phyloP scores from a whole-genome alignment of 192 early-diverging fungal genomes.

The Entomortierella chlamydospora region DNA sequence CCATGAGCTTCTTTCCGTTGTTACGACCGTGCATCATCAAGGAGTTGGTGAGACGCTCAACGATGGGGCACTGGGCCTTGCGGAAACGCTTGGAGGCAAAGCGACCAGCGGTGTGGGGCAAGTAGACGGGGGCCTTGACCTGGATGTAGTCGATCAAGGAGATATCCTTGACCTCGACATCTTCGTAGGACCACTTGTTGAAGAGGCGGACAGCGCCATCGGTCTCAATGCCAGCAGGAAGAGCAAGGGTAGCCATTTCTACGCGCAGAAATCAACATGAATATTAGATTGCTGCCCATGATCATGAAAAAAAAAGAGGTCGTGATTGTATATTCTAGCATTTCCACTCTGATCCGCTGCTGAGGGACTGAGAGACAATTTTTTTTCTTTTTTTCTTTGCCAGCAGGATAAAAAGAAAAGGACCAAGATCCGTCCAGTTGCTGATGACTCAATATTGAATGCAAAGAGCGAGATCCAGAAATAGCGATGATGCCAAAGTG shows the following conservation, averaged over 20 bases:
- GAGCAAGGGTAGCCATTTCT: conserved; percentile 65
- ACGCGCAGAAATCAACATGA: neutral
- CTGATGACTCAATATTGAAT: no score
- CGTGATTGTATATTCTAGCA: neutral
- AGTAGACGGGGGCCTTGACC: conserved; percentile 92
- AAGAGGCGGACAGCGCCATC: conserved; percentile 74
- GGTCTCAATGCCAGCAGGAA: conserved; percentile 69
- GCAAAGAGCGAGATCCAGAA: no score
- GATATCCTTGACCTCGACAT: conserved; percentile 91
- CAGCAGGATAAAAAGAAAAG: no score
- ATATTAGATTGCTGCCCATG: conserved; percentile 1
- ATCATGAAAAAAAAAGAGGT: neutral
- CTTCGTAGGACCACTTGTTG: conserved; percentile 93
- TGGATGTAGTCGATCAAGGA: conserved; percentile 93
- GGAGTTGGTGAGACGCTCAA: conserved; percentile 98
- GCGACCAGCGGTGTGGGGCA: conserved; percentile 98
- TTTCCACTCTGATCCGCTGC: neutral
- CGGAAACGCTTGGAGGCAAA: conserved; percentile 97
- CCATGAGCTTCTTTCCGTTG: conserved; percentile 99
- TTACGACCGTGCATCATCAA: conserved; percentile 99
- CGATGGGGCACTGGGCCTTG: conserved; percentile 99
- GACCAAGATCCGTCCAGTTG: no score
- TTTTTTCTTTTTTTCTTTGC: no score
- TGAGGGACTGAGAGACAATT: no score
- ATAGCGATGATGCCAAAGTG: no score